Evolutionary conservation across 768 basidiomycete genomes (phyloP), one percentile per base, ranked within the genome.

Genomic region (Lactarius psammicola): DNA sequence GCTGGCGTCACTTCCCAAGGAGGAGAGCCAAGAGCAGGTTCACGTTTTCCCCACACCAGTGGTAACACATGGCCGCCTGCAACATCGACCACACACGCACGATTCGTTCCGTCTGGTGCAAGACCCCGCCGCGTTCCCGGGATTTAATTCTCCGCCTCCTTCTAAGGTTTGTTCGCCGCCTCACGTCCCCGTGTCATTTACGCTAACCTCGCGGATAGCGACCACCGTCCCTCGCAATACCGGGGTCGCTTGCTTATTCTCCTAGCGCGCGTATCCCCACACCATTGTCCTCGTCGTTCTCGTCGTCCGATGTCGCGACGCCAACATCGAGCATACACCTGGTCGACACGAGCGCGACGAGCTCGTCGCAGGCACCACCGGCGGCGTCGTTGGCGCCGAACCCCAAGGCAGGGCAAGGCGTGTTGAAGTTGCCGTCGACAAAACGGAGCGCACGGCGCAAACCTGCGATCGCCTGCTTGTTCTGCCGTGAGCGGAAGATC

Each of bases 401-500:
- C n/a, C 66, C 61, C 4, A 67, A 67, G 40, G 64, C 67, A 0
- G 67, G 67, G 31, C 67, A 66, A n/a, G 64, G 65, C 1, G 67
- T 68, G 56, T 49, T 66, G 26, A 68, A 68, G 34, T 44, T 66
- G 15, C 67, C 67, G 38, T 46, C 53, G 56, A 70, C 65, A 13
- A 60, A 55, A 34, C 66, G 63, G 40, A 63, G 57, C n/a, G 56
- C 46, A 40, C 61, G 40, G 60, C 69, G 68, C 62, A 70, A 67
- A 26, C 72, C 68, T 31, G 68, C 74, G 34, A 68, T 78, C 28
- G 78, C 79, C 8, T 80, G 79, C 63, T 71, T 76, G 17, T 80
- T 80, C 63, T 80, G 79, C 64, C 71, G 78, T 23, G 78, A 79
- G 63, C 76, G 79, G 31, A 80, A 80, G 74, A 80, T 80, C 54